These are phyloP conservation scores for Coffea eugenioides DNA, from an alignment of 257 asterid genomes.

Conservation along the genomic window DNA sequence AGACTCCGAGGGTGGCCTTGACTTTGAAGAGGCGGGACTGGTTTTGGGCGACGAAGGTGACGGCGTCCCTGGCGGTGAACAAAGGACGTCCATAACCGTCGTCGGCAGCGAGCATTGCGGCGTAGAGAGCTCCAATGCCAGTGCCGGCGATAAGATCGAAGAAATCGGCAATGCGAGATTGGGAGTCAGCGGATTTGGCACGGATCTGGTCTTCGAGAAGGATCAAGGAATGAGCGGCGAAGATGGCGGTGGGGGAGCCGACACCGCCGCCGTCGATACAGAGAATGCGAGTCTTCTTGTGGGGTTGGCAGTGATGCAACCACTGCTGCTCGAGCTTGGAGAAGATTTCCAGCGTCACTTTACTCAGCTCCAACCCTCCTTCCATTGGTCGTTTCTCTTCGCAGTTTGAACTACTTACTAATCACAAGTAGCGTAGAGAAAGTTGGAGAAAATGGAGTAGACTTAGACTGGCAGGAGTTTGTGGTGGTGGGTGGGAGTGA, in stretches of 20 bases:
- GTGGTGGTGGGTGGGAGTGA: background rate
- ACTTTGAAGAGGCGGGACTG: constrained; percentile 41
- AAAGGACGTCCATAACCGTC: constrained; percentile 74
- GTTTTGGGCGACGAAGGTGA: constrained; percentile 47
- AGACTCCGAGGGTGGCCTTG: constrained; percentile 34
- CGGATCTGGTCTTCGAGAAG: constrained; percentile 86
- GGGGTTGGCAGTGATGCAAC: constrained; percentile 77
- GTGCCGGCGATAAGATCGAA: constrained; percentile 84
- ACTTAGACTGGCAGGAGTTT: too few relatives aligned
- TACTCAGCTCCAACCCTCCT: constrained; percentile 64
- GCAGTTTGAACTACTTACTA: too few relatives aligned
- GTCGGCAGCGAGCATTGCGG: constrained; percentile 72
- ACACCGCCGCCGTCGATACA: constrained; percentile 79
- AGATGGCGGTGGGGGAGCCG: constrained; percentile 46
- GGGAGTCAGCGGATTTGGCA: constrained; percentile 57
- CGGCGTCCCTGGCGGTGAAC: constrained; percentile 61
- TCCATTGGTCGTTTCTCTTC: background rate
- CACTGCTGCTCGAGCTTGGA: constrained; percentile 89
- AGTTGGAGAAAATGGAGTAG: too few relatives aligned
- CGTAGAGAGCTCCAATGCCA: constrained; percentile 80
- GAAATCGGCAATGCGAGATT: constrained; percentile 67
- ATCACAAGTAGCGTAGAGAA: too few relatives aligned
- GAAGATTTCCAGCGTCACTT: constrained; percentile 77
- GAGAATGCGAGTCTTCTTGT: constrained; percentile 68
- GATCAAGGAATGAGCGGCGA: constrained; percentile 62